Conservation (phyloP, 768 basidiomycete species). For the Hygrophorus russula region DNA sequence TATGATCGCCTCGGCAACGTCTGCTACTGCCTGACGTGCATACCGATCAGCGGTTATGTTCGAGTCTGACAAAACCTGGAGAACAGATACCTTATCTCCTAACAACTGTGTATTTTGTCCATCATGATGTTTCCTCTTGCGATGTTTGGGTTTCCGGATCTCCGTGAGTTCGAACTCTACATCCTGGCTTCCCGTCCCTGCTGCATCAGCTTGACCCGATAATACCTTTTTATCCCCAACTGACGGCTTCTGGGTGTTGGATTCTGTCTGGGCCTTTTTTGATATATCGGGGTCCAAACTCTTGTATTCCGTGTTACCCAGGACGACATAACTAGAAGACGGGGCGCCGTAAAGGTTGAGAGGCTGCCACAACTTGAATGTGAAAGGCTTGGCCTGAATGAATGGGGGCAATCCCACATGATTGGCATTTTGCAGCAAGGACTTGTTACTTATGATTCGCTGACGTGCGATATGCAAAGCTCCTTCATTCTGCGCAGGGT, state of each 20-base stretch:
- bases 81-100: slow-evolving; percentile 67
- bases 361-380: slow-evolving; percentile 56
- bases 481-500: slow-evolving; percentile 55
- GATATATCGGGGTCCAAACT: background rate
- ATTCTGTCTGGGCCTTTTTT: background rate
- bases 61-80: slow-evolving; percentile 1
- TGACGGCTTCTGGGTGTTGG: too few relatives aligned
- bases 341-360: slow-evolving; percentile 22
- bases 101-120: slow-evolving; percentile 36
- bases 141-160: background rate
- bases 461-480: slow-evolving; percentile 57
- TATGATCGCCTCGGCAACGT: slow-evolving; percentile 77
- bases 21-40: slow-evolving; percentile 54
- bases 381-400: slow-evolving; percentile 63
- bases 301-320: background rate
- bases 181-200: background rate
- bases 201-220: too few relatives aligned
- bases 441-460: slow-evolving; percentile 64
- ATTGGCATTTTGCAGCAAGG: slow-evolving; percentile 44
- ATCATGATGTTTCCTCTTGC: slow-evolving; percentile 12
- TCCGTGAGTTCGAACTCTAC: background rate
- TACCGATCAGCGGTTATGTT: slow-evolving; percentile 4
- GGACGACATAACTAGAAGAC: background rate
- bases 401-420: slow-evolving; percentile 55
- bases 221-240: too few relatives aligned